A percentile compares a stretch with the other conserved stretches of the same genome.
These are phyloP conservation scores for Aspergillus clavatus DNA, from an alignment of 2,329 filamentous ascomycete species.

Conservation along the genomic window DNA sequence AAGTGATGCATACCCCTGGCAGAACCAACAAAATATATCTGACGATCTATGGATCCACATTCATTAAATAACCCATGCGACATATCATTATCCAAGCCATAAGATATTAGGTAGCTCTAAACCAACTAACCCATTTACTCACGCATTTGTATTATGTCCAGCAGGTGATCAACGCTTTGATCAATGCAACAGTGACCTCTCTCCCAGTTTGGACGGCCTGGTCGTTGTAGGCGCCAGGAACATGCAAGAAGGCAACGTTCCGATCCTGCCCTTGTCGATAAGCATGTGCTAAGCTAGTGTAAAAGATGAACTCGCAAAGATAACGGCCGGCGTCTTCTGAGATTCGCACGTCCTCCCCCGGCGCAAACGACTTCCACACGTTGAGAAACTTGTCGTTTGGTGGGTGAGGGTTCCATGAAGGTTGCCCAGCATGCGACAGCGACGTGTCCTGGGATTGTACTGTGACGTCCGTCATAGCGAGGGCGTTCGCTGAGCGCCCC, in stretches of 20 bases:
- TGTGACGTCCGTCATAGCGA: constrained; percentile 2
- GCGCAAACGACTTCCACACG: constrained; percentile 29
- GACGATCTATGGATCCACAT: too few relatives aligned
- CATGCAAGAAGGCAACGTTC: constrained; percentile 66
- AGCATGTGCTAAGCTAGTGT: constrained; percentile 56
- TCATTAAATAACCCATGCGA: too few relatives aligned
- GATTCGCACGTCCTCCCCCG: constrained; percentile 45
- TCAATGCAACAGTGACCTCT: constrained; percentile 40
- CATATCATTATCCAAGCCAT: not conserved
- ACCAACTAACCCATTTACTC: not conserved
- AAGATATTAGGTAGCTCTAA: not conserved
- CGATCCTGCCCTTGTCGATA: constrained; percentile 27
- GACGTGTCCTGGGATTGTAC: constrained; percentile 1
- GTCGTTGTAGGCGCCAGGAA: constrained; percentile 57
- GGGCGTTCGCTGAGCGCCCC: constrained; percentile 25
- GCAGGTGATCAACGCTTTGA: constrained; percentile 39
- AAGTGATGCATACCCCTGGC: too few relatives aligned
- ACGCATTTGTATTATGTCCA: constrained; percentile 31
- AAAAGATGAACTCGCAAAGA: constrained; percentile 76
- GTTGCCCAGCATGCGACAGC: not conserved
- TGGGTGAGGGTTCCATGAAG: constrained; percentile 21
- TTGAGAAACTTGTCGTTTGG: constrained; percentile 32
- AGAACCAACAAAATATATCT: too few relatives aligned
- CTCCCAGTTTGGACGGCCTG: constrained; percentile 39
- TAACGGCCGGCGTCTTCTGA: constrained; percentile 69